Percentiles rank a stretch among this genome's conserved stretches.
phyloP scores from a whole-genome alignment of 768 basidiomycete species.

The Xerocomellus amylosporus region DNA sequence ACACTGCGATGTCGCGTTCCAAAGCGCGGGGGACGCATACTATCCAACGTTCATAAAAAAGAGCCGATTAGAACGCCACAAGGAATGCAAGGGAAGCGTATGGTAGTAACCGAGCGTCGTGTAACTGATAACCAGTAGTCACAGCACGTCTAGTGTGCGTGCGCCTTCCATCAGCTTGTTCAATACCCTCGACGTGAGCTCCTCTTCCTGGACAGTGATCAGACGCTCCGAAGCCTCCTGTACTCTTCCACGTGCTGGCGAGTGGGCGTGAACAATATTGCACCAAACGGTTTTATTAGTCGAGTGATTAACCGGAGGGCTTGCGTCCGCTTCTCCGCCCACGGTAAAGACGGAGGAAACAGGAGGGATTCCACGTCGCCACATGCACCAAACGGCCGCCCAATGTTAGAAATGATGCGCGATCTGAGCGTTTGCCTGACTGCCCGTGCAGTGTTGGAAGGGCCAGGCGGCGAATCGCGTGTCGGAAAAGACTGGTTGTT shows the following conservation, averaged over 20 bases:
- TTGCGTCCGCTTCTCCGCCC: too few species aligned
- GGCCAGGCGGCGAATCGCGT: too few species aligned
- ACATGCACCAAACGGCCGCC: neutral
- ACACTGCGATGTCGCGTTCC: too few species aligned
- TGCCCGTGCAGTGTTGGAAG: neutral
- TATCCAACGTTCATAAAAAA: too few species aligned
- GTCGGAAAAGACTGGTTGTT: too few species aligned
- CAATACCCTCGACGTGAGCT: neutral
- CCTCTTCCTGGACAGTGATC: constrained; percentile 4
- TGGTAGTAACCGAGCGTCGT: too few species aligned
- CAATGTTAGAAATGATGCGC: neutral
- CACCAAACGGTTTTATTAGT: neutral
- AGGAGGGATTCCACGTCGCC: neutral
- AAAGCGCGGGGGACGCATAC: too few species aligned
- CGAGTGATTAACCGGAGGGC: neutral
- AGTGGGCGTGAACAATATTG: neutral
- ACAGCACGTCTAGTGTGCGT: constrained; percentile 6
- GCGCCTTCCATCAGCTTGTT: neutral
- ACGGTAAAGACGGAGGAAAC: too few species aligned
- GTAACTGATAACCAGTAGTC: neutral
- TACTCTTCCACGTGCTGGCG: constrained; percentile 1
- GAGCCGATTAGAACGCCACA: too few species aligned
- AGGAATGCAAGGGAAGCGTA: too few species aligned
- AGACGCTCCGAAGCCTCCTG: constrained; percentile 3
- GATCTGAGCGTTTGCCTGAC: neutral